Percentiles rank a stretch among this genome's conserved stretches.
Evolutionary conservation across 345 rosid species (phyloP).

Genomic region (Brassica rapa): DNA sequence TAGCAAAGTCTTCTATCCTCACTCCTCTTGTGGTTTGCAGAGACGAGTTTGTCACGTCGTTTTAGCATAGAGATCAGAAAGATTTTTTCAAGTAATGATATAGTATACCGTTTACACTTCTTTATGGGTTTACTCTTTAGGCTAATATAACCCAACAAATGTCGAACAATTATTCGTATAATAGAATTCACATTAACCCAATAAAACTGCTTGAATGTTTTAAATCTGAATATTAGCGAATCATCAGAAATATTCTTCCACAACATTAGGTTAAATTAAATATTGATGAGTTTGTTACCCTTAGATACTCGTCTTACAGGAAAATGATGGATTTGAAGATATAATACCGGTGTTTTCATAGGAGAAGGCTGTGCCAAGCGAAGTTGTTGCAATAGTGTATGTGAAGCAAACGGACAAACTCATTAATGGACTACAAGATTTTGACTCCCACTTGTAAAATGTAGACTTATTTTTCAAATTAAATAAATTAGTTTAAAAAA

Average conservation of each 20-base stretch:
- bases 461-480: no score
- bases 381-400: not conserved
- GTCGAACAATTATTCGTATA: not conserved
- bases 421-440: not conserved
- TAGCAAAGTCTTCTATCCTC: constrained; percentile 20
- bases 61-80: not conserved
- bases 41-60: constrained; percentile 17
- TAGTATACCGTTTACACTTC: not conserved
- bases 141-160: not conserved
- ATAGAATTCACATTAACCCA: not conserved
- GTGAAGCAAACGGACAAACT: not conserved
- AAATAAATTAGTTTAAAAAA: no score
- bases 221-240: not conserved
- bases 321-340: no score
- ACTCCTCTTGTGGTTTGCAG: not conserved
- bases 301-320: no score
- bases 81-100: not conserved
- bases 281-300: no score
- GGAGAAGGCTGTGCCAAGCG: no score
- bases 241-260: no score
- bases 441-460: no score
- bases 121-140: not conserved
- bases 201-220: not conserved
- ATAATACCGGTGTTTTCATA: no score
- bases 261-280: no score